A percentile compares a stretch with the other conserved stretches of the same genome.
phyloP scores from a whole-genome alignment of 352 stramenopile species.

The Globisporangium paroecandrum region DNA sequence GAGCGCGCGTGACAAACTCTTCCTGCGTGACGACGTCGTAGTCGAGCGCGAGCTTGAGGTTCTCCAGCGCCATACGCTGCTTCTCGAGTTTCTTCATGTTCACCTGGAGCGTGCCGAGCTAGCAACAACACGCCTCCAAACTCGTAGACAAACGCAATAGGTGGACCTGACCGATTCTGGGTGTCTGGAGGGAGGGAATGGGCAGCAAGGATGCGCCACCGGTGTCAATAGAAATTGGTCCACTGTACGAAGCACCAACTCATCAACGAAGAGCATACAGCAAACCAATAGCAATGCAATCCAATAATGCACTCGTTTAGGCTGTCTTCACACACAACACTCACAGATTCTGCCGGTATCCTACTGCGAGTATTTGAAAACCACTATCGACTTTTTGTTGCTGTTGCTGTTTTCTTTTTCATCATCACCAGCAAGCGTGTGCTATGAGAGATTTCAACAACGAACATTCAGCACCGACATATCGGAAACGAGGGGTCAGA shows the following conservation, averaged over 20 bases:
- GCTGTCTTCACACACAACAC: background rate
- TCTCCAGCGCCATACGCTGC: background rate
- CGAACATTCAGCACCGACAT: no score
- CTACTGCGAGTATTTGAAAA: background rate
- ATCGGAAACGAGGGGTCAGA: no score
- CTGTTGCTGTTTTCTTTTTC: no score
- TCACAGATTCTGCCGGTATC: background rate
- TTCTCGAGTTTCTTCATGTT: slow-evolving; percentile 4
- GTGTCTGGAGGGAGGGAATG: background rate
- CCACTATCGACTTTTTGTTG: background rate
- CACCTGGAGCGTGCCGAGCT: background rate
- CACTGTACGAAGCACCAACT: background rate
- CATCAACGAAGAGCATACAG: background rate
- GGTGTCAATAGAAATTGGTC: background rate
- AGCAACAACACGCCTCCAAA: no score
- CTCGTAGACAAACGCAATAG: no score
- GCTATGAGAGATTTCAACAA: no score
- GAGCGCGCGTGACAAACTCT: background rate
- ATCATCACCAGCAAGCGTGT: no score
- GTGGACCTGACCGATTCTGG: background rate
- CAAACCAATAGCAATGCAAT: no score
- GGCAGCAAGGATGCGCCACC: background rate
- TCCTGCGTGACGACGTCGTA: slow-evolving; percentile 1
- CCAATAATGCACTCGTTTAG: background rate
- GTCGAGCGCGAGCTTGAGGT: slow-evolving; percentile 3